Percentiles rank a stretch among this genome's conserved stretches.
Evolutionary conservation across 2,329 filamentous ascomycete species (phyloP).

Genomic region (Pyricularia sp.): DNA sequence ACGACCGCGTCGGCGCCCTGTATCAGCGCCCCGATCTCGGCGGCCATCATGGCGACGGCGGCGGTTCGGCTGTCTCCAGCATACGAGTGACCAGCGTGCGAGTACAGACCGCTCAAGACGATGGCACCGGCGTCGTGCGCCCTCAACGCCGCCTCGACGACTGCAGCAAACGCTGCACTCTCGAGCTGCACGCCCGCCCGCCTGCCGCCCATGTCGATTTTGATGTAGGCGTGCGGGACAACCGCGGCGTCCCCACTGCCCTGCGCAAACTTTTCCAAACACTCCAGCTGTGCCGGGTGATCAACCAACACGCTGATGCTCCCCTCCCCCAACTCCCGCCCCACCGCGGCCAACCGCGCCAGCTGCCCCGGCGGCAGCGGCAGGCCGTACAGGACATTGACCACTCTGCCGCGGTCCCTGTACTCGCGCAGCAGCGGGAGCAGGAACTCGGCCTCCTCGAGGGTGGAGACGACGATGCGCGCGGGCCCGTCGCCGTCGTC

Average conservation of each 20-base stretch:
- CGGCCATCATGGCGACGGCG: slow-evolving; percentile 46
- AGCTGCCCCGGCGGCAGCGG: slow-evolving; percentile 55
- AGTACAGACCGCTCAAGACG: slow-evolving; percentile 57
- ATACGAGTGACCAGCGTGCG: slow-evolving; percentile 67
- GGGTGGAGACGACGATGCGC: slow-evolving; percentile 63
- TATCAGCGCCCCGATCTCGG: slow-evolving; percentile 48
- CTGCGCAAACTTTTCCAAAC: not conserved
- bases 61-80: slow-evolving; percentile 40
- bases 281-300: slow-evolving; percentile 48
- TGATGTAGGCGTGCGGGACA: slow-evolving; percentile 53
- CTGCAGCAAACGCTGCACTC: slow-evolving; percentile 31
- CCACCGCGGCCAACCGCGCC: slow-evolving; percentile 48
- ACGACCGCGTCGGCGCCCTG: slow-evolving; percentile 26
- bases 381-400: slow-evolving; percentile 56
- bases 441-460: slow-evolving; percentile 64
- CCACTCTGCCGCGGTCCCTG: slow-evolving; percentile 18
- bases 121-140: slow-evolving; percentile 27
- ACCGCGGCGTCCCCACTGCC: slow-evolving; percentile 11
- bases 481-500: slow-evolving; percentile 31
- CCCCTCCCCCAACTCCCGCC: slow-evolving; percentile 39
- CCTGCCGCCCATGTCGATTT: slow-evolving; percentile 65
- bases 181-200: slow-evolving; percentile 56
- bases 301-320: slow-evolving; percentile 61
- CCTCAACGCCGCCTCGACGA: slow-evolving; percentile 36
- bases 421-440: slow-evolving; percentile 50